Evolutionary conservation across 1,284 basidiomycete species (phyloP), one percentile per base, ranked within the genome.

Genomic region (Trametes sp.): DNA sequence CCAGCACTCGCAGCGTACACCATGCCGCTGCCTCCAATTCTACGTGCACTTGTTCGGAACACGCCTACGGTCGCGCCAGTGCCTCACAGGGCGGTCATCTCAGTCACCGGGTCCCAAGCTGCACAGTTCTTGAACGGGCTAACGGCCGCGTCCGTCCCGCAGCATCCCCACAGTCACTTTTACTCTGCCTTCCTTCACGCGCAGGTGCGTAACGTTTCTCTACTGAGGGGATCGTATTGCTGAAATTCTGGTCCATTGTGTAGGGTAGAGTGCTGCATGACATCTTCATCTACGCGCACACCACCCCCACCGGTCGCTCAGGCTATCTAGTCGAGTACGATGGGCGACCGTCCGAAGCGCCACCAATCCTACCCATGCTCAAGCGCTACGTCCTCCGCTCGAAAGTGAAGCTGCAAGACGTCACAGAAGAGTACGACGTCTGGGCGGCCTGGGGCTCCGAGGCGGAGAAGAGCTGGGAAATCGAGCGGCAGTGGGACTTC

Each of bases 221-320:
- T 4, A n/a, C 48, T 2, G 46, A 11, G 19, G 23, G 16, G 50
- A n/a, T n/a, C n/a, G n/a, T n/a, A n/a, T n/a, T n/a, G n/a, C 57
- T 54, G 58, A 62, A 10, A 74, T 44, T 14, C 8, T 5, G 9
- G 13, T 4, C 19, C 5, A 35, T 14, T 29, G 44, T 38, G 11
- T 58, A 98, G 92, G 98, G 98, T 45, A 87, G 96, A 71, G 88
- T 98, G 31, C 81, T 98, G 36, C 90, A 96, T 72, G 95, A 98
- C 75, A 81, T 90, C 44, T 95, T 98, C 76, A 81, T 97, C 60
- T 93, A 95, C 75, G 88, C 90, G 42, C 80, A 81, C 70, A 80
- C 81, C 38, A 80, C 79, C 29, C 65, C 69, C 65, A 78, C 76
- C 49, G 85, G 80, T 29, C 80, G 82, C 64, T 81, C 76, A 44